Conservation (phyloP, 2,329 filamentous ascomycete genomes). For the Fusarium subtropicale region DNA sequence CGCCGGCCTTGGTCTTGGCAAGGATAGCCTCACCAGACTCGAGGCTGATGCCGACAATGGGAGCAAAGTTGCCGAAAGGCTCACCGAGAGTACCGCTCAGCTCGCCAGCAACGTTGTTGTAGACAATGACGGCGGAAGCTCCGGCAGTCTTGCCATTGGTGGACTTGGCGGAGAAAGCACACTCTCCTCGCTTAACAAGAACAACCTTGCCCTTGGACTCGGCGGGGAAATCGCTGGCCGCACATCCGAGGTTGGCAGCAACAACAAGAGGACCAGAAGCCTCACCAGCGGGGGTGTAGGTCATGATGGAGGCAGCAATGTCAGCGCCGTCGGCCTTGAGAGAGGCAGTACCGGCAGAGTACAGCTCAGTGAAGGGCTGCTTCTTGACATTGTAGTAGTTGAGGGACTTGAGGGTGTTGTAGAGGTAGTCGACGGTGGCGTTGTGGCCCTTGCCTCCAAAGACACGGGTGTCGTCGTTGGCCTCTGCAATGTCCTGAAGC, state of each 20-base stretch:
- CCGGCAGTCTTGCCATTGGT: constrained; percentile 66
- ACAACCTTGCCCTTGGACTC: constrained; percentile 67
- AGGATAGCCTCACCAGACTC: constrained; percentile 56
- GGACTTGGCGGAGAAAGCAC: constrained; percentile 69
- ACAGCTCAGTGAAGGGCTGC: constrained; percentile 58
- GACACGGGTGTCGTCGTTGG: constrained; percentile 56
- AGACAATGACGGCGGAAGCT: constrained; percentile 68
- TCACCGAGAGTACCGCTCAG: constrained; percentile 66
- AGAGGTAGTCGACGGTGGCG: constrained; percentile 59
- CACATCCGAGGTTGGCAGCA: constrained; percentile 66
- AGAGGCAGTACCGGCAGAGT: constrained; percentile 49
- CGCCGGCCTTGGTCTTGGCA: constrained; percentile 48
- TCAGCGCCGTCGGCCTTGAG: constrained; percentile 49
- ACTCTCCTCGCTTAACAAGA: constrained; percentile 69
- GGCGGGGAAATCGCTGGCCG: constrained; percentile 63
- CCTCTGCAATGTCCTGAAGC: constrained; percentile 59
- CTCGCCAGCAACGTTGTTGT: constrained; percentile 69
- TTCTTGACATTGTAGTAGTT: constrained; percentile 58
- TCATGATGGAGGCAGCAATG: constrained; percentile 51
- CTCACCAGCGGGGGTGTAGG: constrained; percentile 64
- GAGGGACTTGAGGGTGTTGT: constrained; percentile 53
- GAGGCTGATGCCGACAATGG: constrained; percentile 64
- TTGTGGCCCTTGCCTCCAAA: constrained; percentile 61
- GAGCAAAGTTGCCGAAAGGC: constrained; percentile 59
- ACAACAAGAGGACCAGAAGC: constrained; percentile 57